These are phyloP conservation scores for Tephrocybe sp. DNA, from an alignment of 768 basidiomycete genomes.

Conservation along the genomic window DNA sequence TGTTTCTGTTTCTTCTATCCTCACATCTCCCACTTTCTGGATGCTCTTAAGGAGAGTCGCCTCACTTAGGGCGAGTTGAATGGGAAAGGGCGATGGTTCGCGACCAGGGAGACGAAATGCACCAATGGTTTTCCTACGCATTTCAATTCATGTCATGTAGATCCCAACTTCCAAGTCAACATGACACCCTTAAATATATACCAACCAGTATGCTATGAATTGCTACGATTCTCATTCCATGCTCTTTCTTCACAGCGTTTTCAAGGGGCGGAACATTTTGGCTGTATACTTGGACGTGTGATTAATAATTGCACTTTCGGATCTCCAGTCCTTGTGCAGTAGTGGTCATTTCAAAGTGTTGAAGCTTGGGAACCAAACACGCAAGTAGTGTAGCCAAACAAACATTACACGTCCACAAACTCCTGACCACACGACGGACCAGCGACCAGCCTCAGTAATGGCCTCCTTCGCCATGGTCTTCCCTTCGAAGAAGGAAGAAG, in stretches of 20 bases:
- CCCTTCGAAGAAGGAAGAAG: constrained; percentile 95
- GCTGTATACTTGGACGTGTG: constrained; percentile 11
- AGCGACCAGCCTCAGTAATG: constrained; percentile 31
- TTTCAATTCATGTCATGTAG: too few relatives aligned
- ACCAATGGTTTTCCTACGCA: too few relatives aligned
- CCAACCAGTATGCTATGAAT: constrained; percentile 11
- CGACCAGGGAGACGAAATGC: too few relatives aligned
- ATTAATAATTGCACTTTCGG: too few relatives aligned
- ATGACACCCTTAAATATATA: constrained; percentile 3
- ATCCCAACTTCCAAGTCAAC: too few relatives aligned
- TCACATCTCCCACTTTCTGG: constrained; percentile 59
- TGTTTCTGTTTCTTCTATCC: constrained; percentile 53
- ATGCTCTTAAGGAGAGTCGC: constrained; percentile 23
- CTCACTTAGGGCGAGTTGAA: constrained; percentile 54
- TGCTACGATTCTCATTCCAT: constrained; percentile 9
- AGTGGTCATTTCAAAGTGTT: constrained; percentile 2
- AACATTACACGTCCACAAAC: constrained; percentile 40
- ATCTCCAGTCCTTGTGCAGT: too few relatives aligned
- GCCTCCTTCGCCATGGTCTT: constrained; percentile 66
- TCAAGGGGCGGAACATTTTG: constrained; percentile 15
- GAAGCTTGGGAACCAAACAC: constrained; percentile 26
- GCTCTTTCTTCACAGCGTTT: background rate
- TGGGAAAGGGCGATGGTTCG: constrained; percentile 78
- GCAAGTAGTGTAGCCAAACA: constrained; percentile 28
- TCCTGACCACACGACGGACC: constrained; percentile 2